phyloP scores from a whole-genome alignment of 129 eudicot species.

The Lonicera japonica region DNA sequence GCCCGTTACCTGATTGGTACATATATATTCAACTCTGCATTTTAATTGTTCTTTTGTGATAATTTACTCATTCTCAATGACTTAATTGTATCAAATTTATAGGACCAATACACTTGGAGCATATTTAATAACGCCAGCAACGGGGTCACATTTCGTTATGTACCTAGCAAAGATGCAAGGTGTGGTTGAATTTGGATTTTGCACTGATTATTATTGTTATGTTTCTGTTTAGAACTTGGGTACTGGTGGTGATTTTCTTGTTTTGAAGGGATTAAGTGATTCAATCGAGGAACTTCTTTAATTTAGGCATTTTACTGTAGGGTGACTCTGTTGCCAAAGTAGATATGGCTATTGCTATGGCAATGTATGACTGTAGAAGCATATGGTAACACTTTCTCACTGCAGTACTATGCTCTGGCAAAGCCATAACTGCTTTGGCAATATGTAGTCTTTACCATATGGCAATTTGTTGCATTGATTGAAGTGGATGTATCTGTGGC shows the following conservation, averaged over 20 bases:
- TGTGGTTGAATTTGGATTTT: constrained; percentile 10
- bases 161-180: constrained; percentile 98
- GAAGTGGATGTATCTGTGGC: not conserved
- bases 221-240: no score
- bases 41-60: not conserved
- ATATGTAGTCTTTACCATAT: not conserved
- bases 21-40: constrained; percentile 13
- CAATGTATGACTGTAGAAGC: no score
- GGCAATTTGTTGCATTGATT: not conserved
- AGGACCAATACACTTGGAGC: constrained; percentile 88
- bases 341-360: no score
- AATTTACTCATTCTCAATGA: not conserved
- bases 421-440: not conserved
- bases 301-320: not conserved
- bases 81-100: not conserved
- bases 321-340: no score
- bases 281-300: no score
- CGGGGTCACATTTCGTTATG: constrained; percentile 94
- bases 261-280: no score
- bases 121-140: constrained; percentile 78
- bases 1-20: constrained; percentile 95
- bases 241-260: not conserved
- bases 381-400: no score
- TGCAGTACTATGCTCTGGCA: no score
- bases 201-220: not conserved